These are phyloP conservation scores for Herpotrichia juniperi DNA, from an alignment of 2,329 filamentous ascomycete genomes.

Conservation along the genomic window DNA sequence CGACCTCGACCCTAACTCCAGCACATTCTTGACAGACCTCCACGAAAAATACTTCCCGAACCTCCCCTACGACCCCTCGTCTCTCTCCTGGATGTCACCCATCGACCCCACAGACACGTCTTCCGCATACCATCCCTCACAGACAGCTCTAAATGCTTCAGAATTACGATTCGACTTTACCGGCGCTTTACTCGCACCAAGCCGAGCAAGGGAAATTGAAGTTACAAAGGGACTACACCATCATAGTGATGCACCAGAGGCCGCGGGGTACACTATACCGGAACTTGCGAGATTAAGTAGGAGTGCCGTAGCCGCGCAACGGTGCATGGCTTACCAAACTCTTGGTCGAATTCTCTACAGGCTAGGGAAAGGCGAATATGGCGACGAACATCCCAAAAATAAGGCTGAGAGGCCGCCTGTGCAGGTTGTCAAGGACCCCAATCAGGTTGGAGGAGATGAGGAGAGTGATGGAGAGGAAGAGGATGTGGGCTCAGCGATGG, in stretches of 20 bases:
- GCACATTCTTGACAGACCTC: conserved; percentile 81
- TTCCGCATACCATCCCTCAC: conserved; percentile 81
- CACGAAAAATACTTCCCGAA: conserved; percentile 94
- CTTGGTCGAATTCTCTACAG: conserved; percentile 84
- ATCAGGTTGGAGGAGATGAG: conserved; percentile 40
- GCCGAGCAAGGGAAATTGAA: conserved; percentile 74
- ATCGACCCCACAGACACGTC: conserved; percentile 65
- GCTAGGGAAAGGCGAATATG: conserved; percentile 75
- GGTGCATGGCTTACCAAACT: conserved; percentile 91
- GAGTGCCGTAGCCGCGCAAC: conserved; percentile 82
- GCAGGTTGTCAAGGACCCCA: conserved; percentile 47
- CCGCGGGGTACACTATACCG: conserved; percentile 89
- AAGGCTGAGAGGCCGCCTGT: conserved; percentile 54
- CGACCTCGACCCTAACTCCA: conserved; percentile 81
- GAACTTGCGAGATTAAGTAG: conserved; percentile 83
- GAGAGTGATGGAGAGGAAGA: conserved; percentile 53
- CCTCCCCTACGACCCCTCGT: conserved; percentile 81
- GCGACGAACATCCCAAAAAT: conserved; percentile 54
- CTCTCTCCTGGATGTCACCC: conserved; percentile 88
- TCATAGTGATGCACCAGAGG: conserved; percentile 89
- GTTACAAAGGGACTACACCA: conserved; percentile 85
- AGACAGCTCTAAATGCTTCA: conserved; percentile 72
- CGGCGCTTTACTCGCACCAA: conserved; percentile 79
- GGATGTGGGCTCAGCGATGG: conserved; percentile 51
- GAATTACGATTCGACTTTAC: conserved; percentile 88